phyloP scores from a whole-genome alignment of 257 asterid species.

The Galeopsis tetrahit region DNA sequence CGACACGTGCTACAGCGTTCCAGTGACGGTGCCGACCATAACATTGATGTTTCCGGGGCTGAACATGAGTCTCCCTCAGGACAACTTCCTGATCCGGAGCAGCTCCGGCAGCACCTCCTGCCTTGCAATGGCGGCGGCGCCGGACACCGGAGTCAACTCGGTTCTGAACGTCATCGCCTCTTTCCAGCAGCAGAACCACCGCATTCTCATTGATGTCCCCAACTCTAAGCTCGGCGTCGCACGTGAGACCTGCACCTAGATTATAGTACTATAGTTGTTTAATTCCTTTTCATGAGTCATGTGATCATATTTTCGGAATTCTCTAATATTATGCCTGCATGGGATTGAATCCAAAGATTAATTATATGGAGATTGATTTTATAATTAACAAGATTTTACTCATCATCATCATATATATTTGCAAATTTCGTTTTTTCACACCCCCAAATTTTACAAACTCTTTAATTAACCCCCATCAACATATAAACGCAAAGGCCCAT shows the following conservation, averaged over 20 bases:
- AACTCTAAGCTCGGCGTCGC: conserved; percentile 74
- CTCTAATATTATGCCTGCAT: not conserved
- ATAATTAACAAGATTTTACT: too few species aligned
- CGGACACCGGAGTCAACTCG: conserved; percentile 64
- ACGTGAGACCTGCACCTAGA: conserved; percentile 61
- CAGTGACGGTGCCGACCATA: conserved; percentile 48
- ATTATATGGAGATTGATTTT: too few species aligned
- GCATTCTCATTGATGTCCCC: conserved; percentile 72
- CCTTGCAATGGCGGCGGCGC: conserved; percentile 88
- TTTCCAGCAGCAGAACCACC: conserved; percentile 86
- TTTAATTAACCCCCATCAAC: too few species aligned
- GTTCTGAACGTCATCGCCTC: conserved; percentile 83
- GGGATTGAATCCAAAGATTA: too few species aligned
- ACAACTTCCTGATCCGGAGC: conserved; percentile 67
- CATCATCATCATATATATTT: too few species aligned
- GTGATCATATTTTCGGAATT: not conserved
- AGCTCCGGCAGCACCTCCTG: conserved; percentile 67
- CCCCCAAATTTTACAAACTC: too few species aligned
- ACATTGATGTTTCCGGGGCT: conserved; percentile 58
- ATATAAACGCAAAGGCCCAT: too few species aligned
- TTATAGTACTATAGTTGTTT: too few species aligned
- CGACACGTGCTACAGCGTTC: conserved; percentile 70
- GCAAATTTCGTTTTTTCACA: too few species aligned
- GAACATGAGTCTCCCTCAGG: conserved; percentile 61
- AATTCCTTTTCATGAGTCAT: not conserved